Evolutionary conservation across 164 flowering plant species (phyloP).

Genomic region (Chimonanthus praecox): DNA sequence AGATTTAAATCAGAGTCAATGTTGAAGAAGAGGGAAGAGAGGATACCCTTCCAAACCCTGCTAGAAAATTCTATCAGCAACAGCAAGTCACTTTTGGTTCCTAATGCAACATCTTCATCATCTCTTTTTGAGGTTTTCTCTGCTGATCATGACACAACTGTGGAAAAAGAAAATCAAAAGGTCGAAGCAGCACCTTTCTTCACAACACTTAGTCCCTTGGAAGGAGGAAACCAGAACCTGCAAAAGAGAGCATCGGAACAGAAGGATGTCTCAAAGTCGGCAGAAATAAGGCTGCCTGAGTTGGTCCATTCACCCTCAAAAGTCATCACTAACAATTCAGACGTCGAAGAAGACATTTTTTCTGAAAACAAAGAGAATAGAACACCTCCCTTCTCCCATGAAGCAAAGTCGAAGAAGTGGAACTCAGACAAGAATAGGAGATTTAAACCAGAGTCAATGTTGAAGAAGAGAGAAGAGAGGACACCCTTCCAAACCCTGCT

Average conservation of each 20-base stretch:
- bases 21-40: constrained; percentile 29
- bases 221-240: constrained; percentile 13
- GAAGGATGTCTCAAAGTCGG: neutral
- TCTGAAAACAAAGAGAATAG: constrained; percentile 51
- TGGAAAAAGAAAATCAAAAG: too few species aligned
- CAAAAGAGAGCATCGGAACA: constrained; percentile 1
- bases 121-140: too few species aligned
- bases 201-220: neutral
- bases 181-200: too few species aligned
- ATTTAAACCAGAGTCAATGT: constrained; percentile 14
- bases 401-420: constrained; percentile 18
- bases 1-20: constrained; percentile 16
- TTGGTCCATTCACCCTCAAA: constrained; percentile 25
- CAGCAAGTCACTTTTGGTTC: constrained; percentile 23
- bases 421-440: constrained; percentile 12
- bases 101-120: constrained; percentile 14
- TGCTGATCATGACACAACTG: too few species aligned
- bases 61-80: constrained; percentile 23
- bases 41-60: constrained; percentile 67
- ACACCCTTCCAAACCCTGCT: constrained; percentile 61
- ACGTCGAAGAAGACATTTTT: constrained; percentile 19
- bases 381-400: constrained; percentile 31
- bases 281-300: constrained; percentile 18
- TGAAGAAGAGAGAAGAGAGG: constrained; percentile 36
- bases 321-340: constrained; percentile 9